Evolutionary conservation across 2,329 filamentous ascomycete species (phyloP).

Genomic region (Pezicula radicicola): DNA sequence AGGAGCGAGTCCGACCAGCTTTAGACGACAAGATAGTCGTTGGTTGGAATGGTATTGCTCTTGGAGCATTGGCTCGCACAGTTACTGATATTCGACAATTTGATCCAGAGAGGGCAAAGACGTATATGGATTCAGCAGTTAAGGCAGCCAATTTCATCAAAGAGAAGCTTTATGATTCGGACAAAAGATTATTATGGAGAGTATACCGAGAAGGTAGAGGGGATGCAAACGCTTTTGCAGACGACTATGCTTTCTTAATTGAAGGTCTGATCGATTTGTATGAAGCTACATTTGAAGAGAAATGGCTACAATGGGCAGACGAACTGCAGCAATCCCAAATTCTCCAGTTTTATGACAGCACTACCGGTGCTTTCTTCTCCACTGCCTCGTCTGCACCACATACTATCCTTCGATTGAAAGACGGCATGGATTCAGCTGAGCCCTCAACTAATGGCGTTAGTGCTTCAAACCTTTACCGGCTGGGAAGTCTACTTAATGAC

Average conservation of each 20-base stretch:
- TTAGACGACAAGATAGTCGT: conserved; percentile 87
- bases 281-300: conserved; percentile 73
- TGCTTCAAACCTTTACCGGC: conserved; percentile 82
- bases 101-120: conserved; percentile 51
- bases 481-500: conserved; percentile 68
- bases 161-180: conserved; percentile 66
- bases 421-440: conserved; percentile 89
- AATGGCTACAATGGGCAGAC: conserved; percentile 77
- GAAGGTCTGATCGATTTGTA: conserved; percentile 82
- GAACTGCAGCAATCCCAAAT: conserved; percentile 76
- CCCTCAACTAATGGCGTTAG: conserved; percentile 87
- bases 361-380: conserved; percentile 65
- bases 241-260: conserved; percentile 91
- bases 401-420: conserved; percentile 83
- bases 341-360: conserved; percentile 68
- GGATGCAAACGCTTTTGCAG: conserved; percentile 73
- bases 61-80: conserved; percentile 76
- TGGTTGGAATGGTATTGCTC: conserved; percentile 85
- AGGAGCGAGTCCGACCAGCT: conserved; percentile 70
- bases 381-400: conserved; percentile 61
- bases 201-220: conserved; percentile 68
- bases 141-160: conserved; percentile 71
- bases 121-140: conserved; percentile 64
- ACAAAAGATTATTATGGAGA: conserved; percentile 63
- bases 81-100: conserved; percentile 63